Evolutionary conservation across 257 asterid species (phyloP).

Genomic region (Ligustrum vulgare): DNA sequence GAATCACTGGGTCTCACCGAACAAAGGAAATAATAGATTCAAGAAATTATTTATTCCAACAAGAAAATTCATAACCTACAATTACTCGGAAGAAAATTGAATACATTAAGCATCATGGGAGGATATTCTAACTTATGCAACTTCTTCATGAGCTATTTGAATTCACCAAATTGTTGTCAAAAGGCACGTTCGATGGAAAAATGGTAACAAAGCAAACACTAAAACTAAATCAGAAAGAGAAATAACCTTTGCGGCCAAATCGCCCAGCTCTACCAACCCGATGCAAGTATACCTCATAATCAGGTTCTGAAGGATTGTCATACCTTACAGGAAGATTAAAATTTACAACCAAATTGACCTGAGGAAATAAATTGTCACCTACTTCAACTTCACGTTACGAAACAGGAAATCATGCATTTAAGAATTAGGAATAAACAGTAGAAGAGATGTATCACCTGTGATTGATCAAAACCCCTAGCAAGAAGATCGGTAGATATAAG

Average conservation of each 20-base stretch:
- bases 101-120: neutral
- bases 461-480: constrained; percentile 94
- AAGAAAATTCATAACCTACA: neutral
- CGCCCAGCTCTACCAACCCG: constrained; percentile 99
- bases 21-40: neutral
- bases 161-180: neutral
- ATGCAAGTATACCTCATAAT: constrained; percentile 86
- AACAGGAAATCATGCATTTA: neutral
- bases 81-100: neutral
- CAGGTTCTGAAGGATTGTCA: constrained; percentile 57
- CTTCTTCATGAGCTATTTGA: neutral
- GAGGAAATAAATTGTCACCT: constrained; percentile 15
- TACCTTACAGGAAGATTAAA: constrained; percentile 70
- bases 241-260: constrained; percentile 91
- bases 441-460: constrained; percentile 50
- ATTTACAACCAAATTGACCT: constrained; percentile 95
- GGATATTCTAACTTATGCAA: neutral
- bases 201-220: neutral
- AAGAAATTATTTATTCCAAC: neutral
- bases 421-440: neutral
- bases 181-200: neutral
- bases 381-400: neutral
- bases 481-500: constrained; percentile 91
- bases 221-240: neutral
- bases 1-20: neutral